Evolutionary conservation across 768 basidiomycete genomes (phyloP).

Genomic region (Grammothele lineata): DNA sequence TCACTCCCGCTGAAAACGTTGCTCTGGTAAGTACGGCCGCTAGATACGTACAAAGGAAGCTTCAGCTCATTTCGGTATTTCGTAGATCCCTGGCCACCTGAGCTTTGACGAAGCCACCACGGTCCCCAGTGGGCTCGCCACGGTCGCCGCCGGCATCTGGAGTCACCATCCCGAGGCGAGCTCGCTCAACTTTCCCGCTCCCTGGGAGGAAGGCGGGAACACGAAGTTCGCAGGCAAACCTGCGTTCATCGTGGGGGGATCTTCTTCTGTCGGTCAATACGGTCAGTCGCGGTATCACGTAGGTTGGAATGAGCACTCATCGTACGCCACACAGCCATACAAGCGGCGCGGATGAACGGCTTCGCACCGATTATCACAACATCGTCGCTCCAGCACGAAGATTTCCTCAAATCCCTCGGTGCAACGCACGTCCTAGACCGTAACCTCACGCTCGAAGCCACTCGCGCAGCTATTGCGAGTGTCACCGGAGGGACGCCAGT

Average conservation of each 20-base stretch:
- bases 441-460: constrained; percentile 2
- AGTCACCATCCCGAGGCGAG: constrained; percentile 7
- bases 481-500: constrained; percentile 19
- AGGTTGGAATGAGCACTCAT: neutral
- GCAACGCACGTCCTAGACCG: constrained; percentile 27
- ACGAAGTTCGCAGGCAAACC: constrained; percentile 21
- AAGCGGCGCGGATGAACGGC: too few species aligned
- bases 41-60: too few species aligned
- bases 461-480: constrained; percentile 8
- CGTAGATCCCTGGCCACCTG: constrained; percentile 35
- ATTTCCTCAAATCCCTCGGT: constrained; percentile 17
- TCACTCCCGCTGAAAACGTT: constrained; percentile 22
- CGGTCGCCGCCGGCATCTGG: constrained; percentile 36
- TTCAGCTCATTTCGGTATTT: too few species aligned
- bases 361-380: constrained; percentile 25
- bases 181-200: constrained; percentile 8
- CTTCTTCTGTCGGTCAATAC: constrained; percentile 27
- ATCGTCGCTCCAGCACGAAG: constrained; percentile 21
- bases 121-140: constrained; percentile 35
- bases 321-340: too few species aligned
- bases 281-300: constrained; percentile 4
- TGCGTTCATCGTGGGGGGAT: constrained; percentile 25
- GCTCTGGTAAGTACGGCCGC: constrained; percentile 24
- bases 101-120: constrained; percentile 38
- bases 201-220: constrained; percentile 22